A percentile compares a stretch with the other conserved stretches of the same genome.
Evolutionary conservation across 306 rosid genomes (phyloP).

Genomic region (Oemleria cerasiformis): DNA sequence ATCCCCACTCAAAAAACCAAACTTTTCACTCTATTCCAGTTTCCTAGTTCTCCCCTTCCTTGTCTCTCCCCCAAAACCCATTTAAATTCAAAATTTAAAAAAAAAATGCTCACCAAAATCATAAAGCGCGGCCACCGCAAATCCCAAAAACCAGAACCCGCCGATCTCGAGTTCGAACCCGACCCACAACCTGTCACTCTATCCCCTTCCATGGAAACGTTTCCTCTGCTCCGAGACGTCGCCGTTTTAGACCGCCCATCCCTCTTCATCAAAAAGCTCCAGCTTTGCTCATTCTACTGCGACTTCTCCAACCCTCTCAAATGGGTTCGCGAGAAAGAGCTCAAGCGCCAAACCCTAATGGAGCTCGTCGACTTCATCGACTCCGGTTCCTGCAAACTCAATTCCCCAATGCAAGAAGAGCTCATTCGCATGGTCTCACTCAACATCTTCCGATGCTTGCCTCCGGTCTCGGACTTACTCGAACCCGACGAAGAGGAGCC

Average conservation of each 20-base stretch:
- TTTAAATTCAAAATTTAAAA: background rate
- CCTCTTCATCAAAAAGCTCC: conserved; percentile 51
- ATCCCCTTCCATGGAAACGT: conserved; percentile 40
- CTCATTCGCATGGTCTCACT: conserved; percentile 56
- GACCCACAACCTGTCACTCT: conserved; percentile 20
- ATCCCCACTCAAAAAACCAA: background rate
- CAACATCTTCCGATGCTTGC: conserved; percentile 68
- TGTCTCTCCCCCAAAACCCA: conserved; percentile 9
- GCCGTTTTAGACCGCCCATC: conserved; percentile 37
- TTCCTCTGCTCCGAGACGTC: conserved; percentile 50
- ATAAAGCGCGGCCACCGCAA: conserved; percentile 59
- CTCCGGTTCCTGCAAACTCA: conserved; percentile 41
- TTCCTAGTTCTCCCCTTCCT: conserved; percentile 3
- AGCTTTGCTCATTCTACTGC: conserved; percentile 42
- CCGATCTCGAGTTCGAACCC: conserved; percentile 17
- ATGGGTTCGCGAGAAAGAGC: conserved; percentile 43
- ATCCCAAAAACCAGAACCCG: conserved; percentile 38
- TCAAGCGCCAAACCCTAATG: conserved; percentile 64
- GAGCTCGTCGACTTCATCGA: conserved; percentile 54
- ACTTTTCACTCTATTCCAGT: background rate
- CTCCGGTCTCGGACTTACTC: conserved; percentile 39
- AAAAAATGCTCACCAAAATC: conserved; percentile 57
- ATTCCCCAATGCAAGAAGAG: conserved; percentile 50
- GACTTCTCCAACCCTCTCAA: conserved; percentile 46
- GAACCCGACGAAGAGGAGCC: conserved; percentile 63